phyloP scores from a whole-genome alignment of 768 basidiomycete species.

The Tulasnella calospora region DNA sequence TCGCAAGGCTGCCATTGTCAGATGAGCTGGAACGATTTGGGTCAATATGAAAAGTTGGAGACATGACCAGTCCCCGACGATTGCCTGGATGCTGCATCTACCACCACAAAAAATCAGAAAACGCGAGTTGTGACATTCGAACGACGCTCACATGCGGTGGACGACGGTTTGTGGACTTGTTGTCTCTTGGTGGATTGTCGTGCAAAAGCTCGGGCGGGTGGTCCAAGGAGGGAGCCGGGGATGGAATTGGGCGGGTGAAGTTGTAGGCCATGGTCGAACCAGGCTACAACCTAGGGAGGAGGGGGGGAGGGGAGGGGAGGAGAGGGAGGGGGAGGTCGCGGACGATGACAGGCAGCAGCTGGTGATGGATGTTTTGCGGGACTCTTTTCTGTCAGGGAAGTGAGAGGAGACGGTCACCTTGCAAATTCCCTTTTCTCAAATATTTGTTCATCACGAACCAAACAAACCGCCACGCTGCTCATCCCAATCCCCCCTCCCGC shows the following conservation, averaged over 20 bases:
- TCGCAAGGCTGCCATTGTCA: slow-evolving; percentile 20
- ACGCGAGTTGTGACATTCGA: background rate
- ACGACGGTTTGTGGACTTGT: slow-evolving; percentile 16
- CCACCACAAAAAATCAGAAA: background rate
- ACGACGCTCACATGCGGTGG: slow-evolving; percentile 7
- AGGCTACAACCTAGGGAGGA: background rate
- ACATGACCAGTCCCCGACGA: slow-evolving; percentile 9
- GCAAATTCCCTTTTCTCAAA: slow-evolving; percentile 4
- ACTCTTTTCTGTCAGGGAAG: slow-evolving; percentile 8
- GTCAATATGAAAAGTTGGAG: slow-evolving; percentile 26
- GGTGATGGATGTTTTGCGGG: slow-evolving; percentile 9
- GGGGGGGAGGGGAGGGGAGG: background rate
- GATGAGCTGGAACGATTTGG: slow-evolving; percentile 26
- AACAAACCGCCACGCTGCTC: slow-evolving; percentile 3
- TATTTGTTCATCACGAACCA: background rate
- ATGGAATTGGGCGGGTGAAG: background rate
- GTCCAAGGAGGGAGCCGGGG: slow-evolving; percentile 9
- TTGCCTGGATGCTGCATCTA: slow-evolving; percentile 10
- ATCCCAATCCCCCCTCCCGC: background rate
- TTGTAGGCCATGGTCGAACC: slow-evolving; percentile 4
- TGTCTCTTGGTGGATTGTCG: slow-evolving; percentile 18
- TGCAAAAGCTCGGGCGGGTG: slow-evolving; percentile 13
- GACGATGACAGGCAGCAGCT: slow-evolving; percentile 3
- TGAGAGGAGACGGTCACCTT: slow-evolving; percentile 6
- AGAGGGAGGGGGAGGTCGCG: background rate